Evolutionary conservation across 805 yeast species (phyloP).

Genomic region (Isabelozyma gotoi): DNA sequence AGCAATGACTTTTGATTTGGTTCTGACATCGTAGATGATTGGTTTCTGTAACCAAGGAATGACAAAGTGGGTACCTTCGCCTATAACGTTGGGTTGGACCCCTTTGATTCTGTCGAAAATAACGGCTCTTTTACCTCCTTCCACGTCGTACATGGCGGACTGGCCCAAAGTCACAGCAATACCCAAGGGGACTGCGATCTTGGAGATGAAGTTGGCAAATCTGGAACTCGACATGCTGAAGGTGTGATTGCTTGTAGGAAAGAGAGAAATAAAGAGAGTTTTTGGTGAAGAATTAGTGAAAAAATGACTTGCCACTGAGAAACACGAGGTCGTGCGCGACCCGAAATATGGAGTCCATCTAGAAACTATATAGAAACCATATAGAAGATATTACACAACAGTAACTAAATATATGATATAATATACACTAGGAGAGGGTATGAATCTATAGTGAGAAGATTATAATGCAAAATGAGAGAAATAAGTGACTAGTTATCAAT

Average conservation of each 20-base stretch:
- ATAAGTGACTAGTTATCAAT: conserved; percentile 46
- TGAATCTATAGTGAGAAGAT: not conserved
- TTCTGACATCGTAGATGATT: conserved; percentile 85
- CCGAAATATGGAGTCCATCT: not conserved
- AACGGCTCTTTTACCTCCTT: conserved; percentile 95
- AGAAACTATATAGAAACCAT: too few relatives aligned
- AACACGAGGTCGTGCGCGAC: not conserved
- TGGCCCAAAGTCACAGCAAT: conserved; percentile 69
- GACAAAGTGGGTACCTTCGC: conserved; percentile 96
- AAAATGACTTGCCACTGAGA: not conserved
- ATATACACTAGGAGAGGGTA: not conserved
- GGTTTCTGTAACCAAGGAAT: conserved; percentile 97
- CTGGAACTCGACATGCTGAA: conserved; percentile 26
- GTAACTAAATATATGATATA: not conserved
- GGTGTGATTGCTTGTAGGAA: not conserved
- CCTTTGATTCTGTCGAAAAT: conserved; percentile 90
- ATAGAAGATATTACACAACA: not conserved
- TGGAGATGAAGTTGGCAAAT: conserved; percentile 35
- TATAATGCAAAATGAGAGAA: not conserved
- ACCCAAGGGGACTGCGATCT: conserved; percentile 71
- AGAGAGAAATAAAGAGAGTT: not conserved
- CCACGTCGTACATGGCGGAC: conserved; percentile 87
- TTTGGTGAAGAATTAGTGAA: not conserved
- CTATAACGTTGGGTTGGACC: conserved; percentile 82
- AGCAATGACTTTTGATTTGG: conserved; percentile 90